A percentile compares a stretch with the other conserved stretches of the same genome.
Evolutionary conservation across 768 basidiomycete genomes (phyloP).

Genomic region (Vishniacozyma victoriae): DNA sequence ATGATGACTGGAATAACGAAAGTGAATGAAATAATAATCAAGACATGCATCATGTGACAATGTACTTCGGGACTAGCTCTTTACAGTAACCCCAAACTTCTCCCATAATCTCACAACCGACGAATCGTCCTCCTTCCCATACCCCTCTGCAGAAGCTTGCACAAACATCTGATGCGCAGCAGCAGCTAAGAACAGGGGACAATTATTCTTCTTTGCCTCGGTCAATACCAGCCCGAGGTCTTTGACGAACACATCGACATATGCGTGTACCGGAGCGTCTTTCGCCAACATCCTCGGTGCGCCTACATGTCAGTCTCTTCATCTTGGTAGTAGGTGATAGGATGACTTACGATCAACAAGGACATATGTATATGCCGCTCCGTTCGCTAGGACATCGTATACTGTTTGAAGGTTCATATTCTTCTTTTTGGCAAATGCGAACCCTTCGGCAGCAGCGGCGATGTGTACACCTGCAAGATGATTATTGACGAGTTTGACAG

Average conservation of each 20-base stretch:
- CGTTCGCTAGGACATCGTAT: slow-evolving; percentile 27
- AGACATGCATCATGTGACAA: too few species aligned
- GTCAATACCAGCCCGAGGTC: slow-evolving; percentile 31
- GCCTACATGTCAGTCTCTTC: slow-evolving; percentile 7
- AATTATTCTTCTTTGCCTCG: slow-evolving; percentile 27
- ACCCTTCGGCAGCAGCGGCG: slow-evolving; percentile 28
- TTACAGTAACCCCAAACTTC: not conserved
- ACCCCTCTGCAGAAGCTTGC: not conserved
- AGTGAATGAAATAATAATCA: too few species aligned
- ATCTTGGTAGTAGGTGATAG: not conserved
- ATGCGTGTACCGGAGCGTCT: slow-evolving; percentile 10
- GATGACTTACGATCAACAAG: slow-evolving; percentile 30
- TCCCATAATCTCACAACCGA: not conserved
- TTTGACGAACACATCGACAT: slow-evolving; percentile 25
- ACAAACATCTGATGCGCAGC: slow-evolving; percentile 30
- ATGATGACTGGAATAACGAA: too few species aligned
- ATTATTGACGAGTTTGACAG: slow-evolving; percentile 36
- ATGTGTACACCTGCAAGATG: slow-evolving; percentile 33
- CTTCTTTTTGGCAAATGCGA: slow-evolving; percentile 31
- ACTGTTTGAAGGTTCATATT: slow-evolving; percentile 31
- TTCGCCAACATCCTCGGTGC: slow-evolving; percentile 29
- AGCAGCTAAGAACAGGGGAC: slow-evolving; percentile 29
- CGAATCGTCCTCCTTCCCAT: not conserved
- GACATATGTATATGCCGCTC: slow-evolving; percentile 29
- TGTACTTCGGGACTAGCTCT: too few species aligned